phyloP scores from a whole-genome alignment of 805 yeast species.

The Pichia nanzhaoensis region DNA sequence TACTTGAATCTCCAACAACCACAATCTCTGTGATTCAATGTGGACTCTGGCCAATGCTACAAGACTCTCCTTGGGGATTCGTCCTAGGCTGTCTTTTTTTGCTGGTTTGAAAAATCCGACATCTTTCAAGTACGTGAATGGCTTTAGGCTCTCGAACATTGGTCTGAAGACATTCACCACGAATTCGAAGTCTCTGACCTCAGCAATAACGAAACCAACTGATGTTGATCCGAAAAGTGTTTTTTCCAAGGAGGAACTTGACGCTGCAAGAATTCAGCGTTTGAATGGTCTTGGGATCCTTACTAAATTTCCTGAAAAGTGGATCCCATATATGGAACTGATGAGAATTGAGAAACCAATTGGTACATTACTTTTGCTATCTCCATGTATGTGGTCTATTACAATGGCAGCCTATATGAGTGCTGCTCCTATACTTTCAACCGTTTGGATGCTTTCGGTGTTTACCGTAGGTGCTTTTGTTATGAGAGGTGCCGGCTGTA shows the following conservation, averaged over 20 bases:
- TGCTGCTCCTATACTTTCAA: constrained; percentile 60
- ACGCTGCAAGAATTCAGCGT: constrained; percentile 47
- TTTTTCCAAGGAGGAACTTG: constrained; percentile 36
- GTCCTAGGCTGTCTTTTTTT: not conserved
- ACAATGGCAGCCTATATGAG: constrained; percentile 77
- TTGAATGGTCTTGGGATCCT: constrained; percentile 42
- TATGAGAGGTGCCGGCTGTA: constrained; percentile 98
- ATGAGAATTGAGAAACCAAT: constrained; percentile 92
- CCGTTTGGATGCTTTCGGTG: constrained; percentile 54
- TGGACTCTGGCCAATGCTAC: not conserved
- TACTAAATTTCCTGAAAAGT: constrained; percentile 56
- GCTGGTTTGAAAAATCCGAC: not conserved
- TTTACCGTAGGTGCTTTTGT: constrained; percentile 81
- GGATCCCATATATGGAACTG: constrained; percentile 88
- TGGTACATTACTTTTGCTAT: constrained; percentile 78
- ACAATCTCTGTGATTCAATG: no score
- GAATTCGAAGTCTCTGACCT: not conserved
- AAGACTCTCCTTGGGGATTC: not conserved
- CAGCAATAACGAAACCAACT: not conserved
- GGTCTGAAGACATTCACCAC: constrained; percentile 3
- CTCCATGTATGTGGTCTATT: constrained; percentile 92
- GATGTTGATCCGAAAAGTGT: constrained; percentile 14
- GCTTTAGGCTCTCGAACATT: no score
- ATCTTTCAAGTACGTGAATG: no score
- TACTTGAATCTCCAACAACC: no score